Percentiles rank a stretch among this genome's conserved stretches.
phyloP scores from a whole-genome alignment of 2,329 filamentous ascomycete genomes.

The Diplodia scrobiculata region DNA sequence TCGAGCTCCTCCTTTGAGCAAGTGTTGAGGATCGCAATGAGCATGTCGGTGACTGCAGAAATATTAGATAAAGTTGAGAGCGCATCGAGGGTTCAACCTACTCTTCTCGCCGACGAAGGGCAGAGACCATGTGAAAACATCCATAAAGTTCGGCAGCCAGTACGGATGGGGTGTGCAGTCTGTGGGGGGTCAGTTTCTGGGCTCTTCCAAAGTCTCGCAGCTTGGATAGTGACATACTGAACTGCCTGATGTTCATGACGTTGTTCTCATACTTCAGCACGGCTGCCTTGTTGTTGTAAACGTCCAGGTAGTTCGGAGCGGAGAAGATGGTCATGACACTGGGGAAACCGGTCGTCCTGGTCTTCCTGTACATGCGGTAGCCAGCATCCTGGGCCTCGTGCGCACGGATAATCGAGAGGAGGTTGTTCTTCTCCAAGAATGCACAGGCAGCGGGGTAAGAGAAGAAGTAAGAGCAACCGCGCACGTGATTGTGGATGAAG shows the following conservation, averaged over 20 bases:
- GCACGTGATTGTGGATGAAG: slow-evolving; percentile 97
- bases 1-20: slow-evolving; percentile 98
- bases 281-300: slow-evolving; percentile 99
- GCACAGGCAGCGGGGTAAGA: slow-evolving; percentile 96
- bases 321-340: slow-evolving; percentile 99
- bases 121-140: slow-evolving; percentile 99
- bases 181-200: slow-evolving; percentile 29
- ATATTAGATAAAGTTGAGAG: neutral
- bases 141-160: slow-evolving; percentile 99
- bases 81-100: slow-evolving; percentile 33
- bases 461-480: slow-evolving; percentile 99
- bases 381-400: slow-evolving; percentile 98
- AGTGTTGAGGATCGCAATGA: slow-evolving; percentile 96
- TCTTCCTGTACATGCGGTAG: slow-evolving; percentile 99
- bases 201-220: neutral
- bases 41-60: slow-evolving; percentile 80
- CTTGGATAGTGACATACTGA: slow-evolving; percentile 56
- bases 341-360: slow-evolving; percentile 93
- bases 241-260: slow-evolving; percentile 99
- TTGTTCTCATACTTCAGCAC: slow-evolving; percentile 99
- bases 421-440: slow-evolving; percentile 98
- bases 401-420: slow-evolving; percentile 93
- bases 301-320: slow-evolving; percentile 96
- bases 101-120: slow-evolving; percentile 96
- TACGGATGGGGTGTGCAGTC: slow-evolving; percentile 98